Evolutionary conservation across 805 yeast genomes (phyloP), one percentile per base, ranked within the genome.

Genomic region (Wickerhamomyces rabaulensis): DNA sequence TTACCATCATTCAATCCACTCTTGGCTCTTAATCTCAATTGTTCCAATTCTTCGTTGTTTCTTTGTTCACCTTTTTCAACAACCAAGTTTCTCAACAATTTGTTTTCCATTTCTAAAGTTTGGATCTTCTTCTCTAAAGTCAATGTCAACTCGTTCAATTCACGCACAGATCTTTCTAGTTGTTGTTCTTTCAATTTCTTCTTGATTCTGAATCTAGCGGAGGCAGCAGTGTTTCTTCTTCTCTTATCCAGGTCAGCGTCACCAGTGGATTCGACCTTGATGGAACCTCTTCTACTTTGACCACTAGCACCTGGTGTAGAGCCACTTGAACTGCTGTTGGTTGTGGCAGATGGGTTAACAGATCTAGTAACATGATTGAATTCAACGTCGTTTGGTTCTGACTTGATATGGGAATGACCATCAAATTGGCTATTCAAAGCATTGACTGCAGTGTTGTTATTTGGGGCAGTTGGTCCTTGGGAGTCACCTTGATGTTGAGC

Each of bases 111-210:
- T 67, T 91, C 96, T 53, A 92, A 69, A 46, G 92, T 87, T 64
- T 82, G 82, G 48, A 94, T 79, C 60, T 82, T 82, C 59, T 78
- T 74, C 64, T 90, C 95, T 51, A 90, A 73, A 20, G 70, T 69
- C 41, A 71, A 67, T 15, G 91, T 82, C 50, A 78, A 67, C 27
- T 86, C 91, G 55, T 80, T 81, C 56, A 92, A 72, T 49, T 85
- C 91, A 55, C 79, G 78, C 17, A 91, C 76, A 48, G 76, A 80
- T 49, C 81, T 73, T 66, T 91, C 96, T 82, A 92, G 78, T 62
- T 91, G 92, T 67, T 87, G 94, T 68, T 92, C 97, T 64, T 88
- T 86, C 67, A 85, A 60, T 75, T 92, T 91, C 80, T 87, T 90
- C 76, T 88, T 89, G 62, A 89, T 79, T 53, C 99, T 76, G 73